A percentile compares a stretch with the other conserved stretches of the same genome.
phyloP scores from a whole-genome alignment of 129 eudicot species.

The Pulicaria dysenterica region DNA sequence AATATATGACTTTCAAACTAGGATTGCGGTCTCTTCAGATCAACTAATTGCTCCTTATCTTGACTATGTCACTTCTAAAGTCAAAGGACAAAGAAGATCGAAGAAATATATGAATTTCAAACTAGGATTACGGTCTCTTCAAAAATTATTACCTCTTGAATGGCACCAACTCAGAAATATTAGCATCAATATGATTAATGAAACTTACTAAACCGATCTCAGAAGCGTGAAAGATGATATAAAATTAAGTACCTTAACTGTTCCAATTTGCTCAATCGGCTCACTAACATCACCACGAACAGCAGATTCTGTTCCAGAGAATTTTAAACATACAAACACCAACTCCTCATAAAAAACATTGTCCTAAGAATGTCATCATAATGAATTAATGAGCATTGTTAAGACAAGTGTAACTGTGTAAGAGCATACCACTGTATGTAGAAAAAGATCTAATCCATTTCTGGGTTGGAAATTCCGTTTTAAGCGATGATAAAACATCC shows the following conservation, averaged over 20 bases:
- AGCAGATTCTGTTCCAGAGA: conserved; percentile 22
- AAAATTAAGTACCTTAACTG: too few species aligned
- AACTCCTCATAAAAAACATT: background rate
- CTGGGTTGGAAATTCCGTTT: conserved; percentile 23
- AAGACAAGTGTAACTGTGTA: conserved; percentile 9
- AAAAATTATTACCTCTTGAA: too few species aligned
- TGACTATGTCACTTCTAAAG: background rate
- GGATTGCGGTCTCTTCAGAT: too few species aligned
- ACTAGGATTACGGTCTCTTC: too few species aligned
- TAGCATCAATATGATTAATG: too few species aligned
- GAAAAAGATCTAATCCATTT: conserved; percentile 37
- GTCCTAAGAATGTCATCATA: conserved; percentile 1
- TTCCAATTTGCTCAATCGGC: too few species aligned
- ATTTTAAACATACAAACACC: background rate
- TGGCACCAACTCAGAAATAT: too few species aligned
- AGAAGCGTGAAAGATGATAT: too few species aligned
- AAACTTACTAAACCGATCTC: too few species aligned
- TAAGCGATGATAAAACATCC: conserved; percentile 23
- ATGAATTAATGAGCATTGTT: background rate
- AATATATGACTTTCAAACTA: too few species aligned
- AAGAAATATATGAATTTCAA: background rate
- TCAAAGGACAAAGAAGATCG: background rate
- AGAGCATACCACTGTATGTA: conserved; percentile 39
- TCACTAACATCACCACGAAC: background rate
- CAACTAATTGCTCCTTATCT: too few species aligned